Evolutionary conservation across 257 asterid species (phyloP), one percentile per base, ranked within the genome.

Genomic region (Galeopsis tetrahit): DNA sequence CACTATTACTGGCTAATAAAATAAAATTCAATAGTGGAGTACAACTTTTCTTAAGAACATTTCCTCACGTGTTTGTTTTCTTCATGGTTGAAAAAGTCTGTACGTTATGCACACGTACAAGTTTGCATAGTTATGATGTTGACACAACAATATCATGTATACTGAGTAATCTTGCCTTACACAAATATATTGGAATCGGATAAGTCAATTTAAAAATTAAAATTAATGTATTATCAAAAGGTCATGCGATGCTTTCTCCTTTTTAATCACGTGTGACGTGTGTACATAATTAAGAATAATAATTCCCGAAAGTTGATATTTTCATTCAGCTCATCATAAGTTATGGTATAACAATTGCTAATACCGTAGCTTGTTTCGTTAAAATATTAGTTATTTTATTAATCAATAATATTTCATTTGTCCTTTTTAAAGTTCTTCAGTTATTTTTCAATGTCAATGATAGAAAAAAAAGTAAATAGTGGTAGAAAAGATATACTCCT

Each of bases 211-310:
- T 52, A n/a, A 55, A n/a, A n/a, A n/a, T n/a, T n/a, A n/a, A n/a
- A n/a, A n/a, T n/a, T n/a, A n/a, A 17, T 55, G 61, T 6, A 17
- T 2, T 4, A 43, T 52, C 59, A 7, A 14, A 33, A 6, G 31
- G 13, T 53, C 60, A 7, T 5, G 7, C 14, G 0, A 3, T 44
- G 32, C 1, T 38, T 14, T 28, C 33, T 15, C 51, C 3, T 38
- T 38, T 62, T 62, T 17, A 0, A 62, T 32, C 68, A 62, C 17
- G 36, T 63, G 68, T 13, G 35, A 62, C 17, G 36, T 63, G 68
- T 13, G 35, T 46, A 21, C 28, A 21, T 21, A 21, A 21, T 21
- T 21, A 21, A 21, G 28, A 21, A 21, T 21, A 21, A 21, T 21
- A 21, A 21, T 21, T 21, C 28, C 28, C 28, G 28, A 21, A 21